A percentile compares a stretch with the other conserved stretches of the same genome.
These are phyloP conservation scores for Diaporthe nobilis DNA, from an alignment of 2,329 filamentous ascomycete species.

Conservation along the genomic window DNA sequence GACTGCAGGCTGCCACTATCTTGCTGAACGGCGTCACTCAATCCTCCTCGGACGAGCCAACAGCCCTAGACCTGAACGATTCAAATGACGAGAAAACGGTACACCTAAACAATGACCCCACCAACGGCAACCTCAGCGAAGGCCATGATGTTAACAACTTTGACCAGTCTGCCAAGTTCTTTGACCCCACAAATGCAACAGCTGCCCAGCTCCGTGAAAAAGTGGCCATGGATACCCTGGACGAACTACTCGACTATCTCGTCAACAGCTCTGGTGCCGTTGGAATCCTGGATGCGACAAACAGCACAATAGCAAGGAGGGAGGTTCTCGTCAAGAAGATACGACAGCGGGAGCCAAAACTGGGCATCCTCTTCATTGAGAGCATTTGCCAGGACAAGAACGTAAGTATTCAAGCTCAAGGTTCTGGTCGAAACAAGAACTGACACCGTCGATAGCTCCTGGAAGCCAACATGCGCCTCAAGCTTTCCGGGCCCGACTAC, in stretches of 20 bases:
- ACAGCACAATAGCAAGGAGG: constrained; percentile 90
- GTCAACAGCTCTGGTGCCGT: constrained; percentile 86
- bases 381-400: constrained; percentile 89
- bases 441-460: constrained; percentile 68
- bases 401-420: constrained; percentile 52
- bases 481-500: constrained; percentile 96
- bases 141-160: constrained; percentile 59
- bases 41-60: constrained; percentile 56
- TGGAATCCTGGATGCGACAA: constrained; percentile 96
- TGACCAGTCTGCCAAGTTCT: constrained; percentile 94
- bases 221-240: constrained; percentile 90
- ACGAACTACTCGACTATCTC: constrained; percentile 93
- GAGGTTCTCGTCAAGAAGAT: constrained; percentile 88
- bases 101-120: constrained; percentile 33
- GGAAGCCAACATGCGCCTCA: constrained; percentile 97
- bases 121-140: constrained; percentile 25
- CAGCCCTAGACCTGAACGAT: constrained; percentile 55
- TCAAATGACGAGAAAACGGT: constrained; percentile 40
- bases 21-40: constrained; percentile 68
- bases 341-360: constrained; percentile 83
- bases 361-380: constrained; percentile 96
- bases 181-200: constrained; percentile 88
- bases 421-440: neutral
- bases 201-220: constrained; percentile 90
- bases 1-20: constrained; percentile 69